phyloP scores from a whole-genome alignment of 352 stramenopile species.

The Phytopythium helicoides region DNA sequence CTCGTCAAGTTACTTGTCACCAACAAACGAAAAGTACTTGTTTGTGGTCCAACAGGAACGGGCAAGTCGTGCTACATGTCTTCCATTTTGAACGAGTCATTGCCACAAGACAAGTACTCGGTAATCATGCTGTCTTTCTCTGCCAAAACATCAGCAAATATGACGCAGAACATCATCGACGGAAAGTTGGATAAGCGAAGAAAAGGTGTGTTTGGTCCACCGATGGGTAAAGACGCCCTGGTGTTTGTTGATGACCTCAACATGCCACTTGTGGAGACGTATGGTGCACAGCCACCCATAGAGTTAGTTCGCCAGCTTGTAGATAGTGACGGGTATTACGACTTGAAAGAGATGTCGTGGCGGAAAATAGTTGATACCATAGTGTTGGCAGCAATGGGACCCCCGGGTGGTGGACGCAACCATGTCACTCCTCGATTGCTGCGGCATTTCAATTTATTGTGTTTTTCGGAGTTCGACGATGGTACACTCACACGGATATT shows the following conservation, averaged over 20 bases:
- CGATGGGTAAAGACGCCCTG: slow-evolving; percentile 81
- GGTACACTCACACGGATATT: slow-evolving; percentile 92
- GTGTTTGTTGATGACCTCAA: slow-evolving; percentile 96
- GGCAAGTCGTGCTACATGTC: slow-evolving; percentile 91
- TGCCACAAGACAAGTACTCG: slow-evolving; percentile 83
- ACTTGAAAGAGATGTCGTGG: slow-evolving; percentile 93
- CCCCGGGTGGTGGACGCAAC: slow-evolving; percentile 89
- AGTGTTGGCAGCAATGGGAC: slow-evolving; percentile 90
- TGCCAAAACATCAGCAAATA: slow-evolving; percentile 92
- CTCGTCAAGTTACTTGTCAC: slow-evolving; percentile 84
- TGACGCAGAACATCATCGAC: slow-evolving; percentile 96
- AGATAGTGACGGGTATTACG: slow-evolving; percentile 90
- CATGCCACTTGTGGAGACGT: slow-evolving; percentile 94
- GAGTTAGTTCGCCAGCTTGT: slow-evolving; percentile 92
- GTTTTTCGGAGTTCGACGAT: slow-evolving; percentile 94
- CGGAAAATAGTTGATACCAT: slow-evolving; percentile 90
- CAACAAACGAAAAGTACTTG: slow-evolving; percentile 82
- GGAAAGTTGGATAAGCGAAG: slow-evolving; percentile 93
- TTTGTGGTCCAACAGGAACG: slow-evolving; percentile 92
- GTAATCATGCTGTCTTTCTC: slow-evolving; percentile 91
- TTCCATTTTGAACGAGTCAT: slow-evolving; percentile 78
- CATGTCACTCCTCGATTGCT: slow-evolving; percentile 89
- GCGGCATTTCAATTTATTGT: slow-evolving; percentile 92
- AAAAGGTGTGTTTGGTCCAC: slow-evolving; percentile 91
- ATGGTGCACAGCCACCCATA: slow-evolving; percentile 92